These are phyloP conservation scores for Dendrocalamus latiflorus DNA, from an alignment of 202 grass and related monocot genomes.

Conservation along the genomic window DNA sequence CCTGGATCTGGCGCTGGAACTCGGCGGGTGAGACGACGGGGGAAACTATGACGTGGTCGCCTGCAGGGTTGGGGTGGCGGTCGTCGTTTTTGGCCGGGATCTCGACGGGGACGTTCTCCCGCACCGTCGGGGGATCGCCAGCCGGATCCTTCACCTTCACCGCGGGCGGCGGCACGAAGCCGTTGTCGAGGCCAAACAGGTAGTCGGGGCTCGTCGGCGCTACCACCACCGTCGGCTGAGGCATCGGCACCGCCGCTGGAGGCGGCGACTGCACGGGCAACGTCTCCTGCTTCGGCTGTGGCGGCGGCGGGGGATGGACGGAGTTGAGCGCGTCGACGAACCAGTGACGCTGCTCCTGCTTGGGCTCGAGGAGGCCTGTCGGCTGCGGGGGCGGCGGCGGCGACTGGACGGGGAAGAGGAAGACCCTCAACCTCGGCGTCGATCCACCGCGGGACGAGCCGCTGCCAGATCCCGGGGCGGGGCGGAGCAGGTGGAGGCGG, in stretches of 20 bases:
- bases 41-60: constrained; percentile 21
- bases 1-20: constrained; percentile 69
- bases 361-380: constrained; percentile 46
- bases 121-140: constrained; percentile 21
- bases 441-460: constrained; percentile 31
- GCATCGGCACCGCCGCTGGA: not conserved
- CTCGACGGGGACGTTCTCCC: constrained; percentile 53
- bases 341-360: constrained; percentile 62
- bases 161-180: constrained; percentile 68
- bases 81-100: constrained; percentile 55
- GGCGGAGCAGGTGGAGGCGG: constrained; percentile 60
- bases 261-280: constrained; percentile 15
- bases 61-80: constrained; percentile 27
- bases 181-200: constrained; percentile 74
- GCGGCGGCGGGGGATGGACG: constrained; percentile 10
- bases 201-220: constrained; percentile 45
- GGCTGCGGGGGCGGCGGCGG: constrained; percentile 37
- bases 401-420: constrained; percentile 71
- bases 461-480: constrained; percentile 17
- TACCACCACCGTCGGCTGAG: not conserved
- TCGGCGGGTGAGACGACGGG: constrained; percentile 47
- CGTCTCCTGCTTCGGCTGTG: constrained; percentile 26
- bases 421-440: constrained; percentile 66
- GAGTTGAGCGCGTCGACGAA: constrained; percentile 70
- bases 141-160: constrained; percentile 71